phyloP scores from a whole-genome alignment of 192 early-diverging fungal species.

The Polychytrium aggregatum region DNA sequence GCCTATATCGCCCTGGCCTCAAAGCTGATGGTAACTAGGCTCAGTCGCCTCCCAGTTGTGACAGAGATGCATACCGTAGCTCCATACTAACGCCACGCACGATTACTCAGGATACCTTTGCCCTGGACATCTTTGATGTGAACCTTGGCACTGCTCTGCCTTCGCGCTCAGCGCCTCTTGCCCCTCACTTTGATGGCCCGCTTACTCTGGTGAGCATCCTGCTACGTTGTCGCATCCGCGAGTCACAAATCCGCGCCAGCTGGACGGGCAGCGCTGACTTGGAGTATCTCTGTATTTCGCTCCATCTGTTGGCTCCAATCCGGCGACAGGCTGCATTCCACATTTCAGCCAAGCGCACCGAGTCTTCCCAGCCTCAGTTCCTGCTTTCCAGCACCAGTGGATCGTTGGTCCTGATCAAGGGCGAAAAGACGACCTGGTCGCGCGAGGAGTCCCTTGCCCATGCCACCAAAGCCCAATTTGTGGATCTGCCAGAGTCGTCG shows the following conservation, averaged over 20 bases:
- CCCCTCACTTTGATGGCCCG: neutral
- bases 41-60: too few relatives aligned
- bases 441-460: constrained; percentile 78
- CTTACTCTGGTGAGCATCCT: neutral
- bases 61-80: too few relatives aligned
- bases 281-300: constrained; percentile 1
- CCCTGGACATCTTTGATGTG: constrained; percentile 1
- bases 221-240: neutral
- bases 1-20: too few relatives aligned
- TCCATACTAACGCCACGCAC: too few relatives aligned
- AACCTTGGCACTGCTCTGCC: neutral
- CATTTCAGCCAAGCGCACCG: constrained; percentile 3
- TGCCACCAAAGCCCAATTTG: constrained; percentile 52
- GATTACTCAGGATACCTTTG: too few relatives aligned
- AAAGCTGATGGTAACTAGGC: too few relatives aligned
- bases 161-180: neutral
- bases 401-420: constrained; percentile 18
- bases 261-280: neutral
- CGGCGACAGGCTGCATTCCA: constrained; percentile 5
- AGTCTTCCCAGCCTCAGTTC: constrained; percentile 7
- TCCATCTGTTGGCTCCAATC: constrained; percentile 1
- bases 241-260: neutral
- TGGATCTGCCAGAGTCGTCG: constrained; percentile 70
- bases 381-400: constrained; percentile 24
- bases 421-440: constrained; percentile 49